A percentile compares a stretch with the other conserved stretches of the same genome.
phyloP scores from a whole-genome alignment of 169 alveolate species.

The Pseudocohnilembus persalinus region DNA sequence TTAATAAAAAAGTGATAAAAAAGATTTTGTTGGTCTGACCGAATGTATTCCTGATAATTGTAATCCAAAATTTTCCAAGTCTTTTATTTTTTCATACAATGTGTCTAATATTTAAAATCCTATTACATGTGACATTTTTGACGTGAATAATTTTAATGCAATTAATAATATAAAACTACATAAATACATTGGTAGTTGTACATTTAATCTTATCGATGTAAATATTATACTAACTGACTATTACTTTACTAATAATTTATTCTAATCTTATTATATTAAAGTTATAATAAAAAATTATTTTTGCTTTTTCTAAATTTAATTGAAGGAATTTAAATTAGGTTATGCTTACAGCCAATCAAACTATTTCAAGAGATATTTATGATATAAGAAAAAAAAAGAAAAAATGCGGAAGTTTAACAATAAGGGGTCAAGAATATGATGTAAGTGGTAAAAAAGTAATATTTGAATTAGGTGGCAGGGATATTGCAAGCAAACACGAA shows the following conservation, averaged over 20 bases:
- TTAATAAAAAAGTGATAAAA: slow-evolving; percentile 8
- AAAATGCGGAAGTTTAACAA: slow-evolving; percentile 19
- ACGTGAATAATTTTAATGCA: slow-evolving; percentile 48
- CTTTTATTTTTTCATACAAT: slow-evolving; percentile 57
- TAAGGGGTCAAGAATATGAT: slow-evolving; percentile 48
- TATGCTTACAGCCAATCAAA: slow-evolving; percentile 30
- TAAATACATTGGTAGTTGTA: slow-evolving; percentile 15
- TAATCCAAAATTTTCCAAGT: slow-evolving; percentile 58
- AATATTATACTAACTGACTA: slow-evolving; percentile 15
- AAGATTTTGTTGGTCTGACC: slow-evolving; percentile 55
- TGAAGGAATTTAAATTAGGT: slow-evolving; percentile 14
- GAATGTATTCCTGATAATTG: slow-evolving; percentile 57
- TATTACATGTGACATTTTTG: slow-evolving; percentile 45
- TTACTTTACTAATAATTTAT: slow-evolving; percentile 12
- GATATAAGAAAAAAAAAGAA: slow-evolving; percentile 19
- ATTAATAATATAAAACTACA: slow-evolving; percentile 17
- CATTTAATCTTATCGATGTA: slow-evolving; percentile 8
- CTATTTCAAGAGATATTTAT: slow-evolving; percentile 16
- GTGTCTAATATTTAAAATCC: slow-evolving; percentile 56
- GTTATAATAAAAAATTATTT: slow-evolving; percentile 10
- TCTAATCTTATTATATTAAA: neutral
- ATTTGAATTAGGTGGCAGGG: slow-evolving; percentile 33
- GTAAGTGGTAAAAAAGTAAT: slow-evolving; percentile 39
- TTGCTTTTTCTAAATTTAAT: slow-evolving; percentile 29
- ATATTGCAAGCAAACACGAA: slow-evolving; percentile 33